Evolutionary conservation across 768 basidiomycete genomes (phyloP), one percentile per base, ranked within the genome.

Genomic region (Scleroderma bovista): DNA sequence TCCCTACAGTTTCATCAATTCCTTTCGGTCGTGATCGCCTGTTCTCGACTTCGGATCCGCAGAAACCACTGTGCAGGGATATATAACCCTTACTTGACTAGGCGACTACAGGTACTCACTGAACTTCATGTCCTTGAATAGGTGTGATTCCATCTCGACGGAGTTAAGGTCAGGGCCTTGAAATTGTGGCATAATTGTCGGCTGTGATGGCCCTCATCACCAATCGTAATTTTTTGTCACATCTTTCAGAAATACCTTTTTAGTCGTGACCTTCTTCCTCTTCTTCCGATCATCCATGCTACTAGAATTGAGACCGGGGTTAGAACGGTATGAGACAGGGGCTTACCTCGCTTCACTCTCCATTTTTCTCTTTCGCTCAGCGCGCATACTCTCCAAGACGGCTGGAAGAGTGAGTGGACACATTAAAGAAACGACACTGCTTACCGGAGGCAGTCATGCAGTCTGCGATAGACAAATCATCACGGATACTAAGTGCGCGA

Each of bases 111-210:
- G 22, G 8, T 26, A 72, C 86, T 60, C 46, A 94, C 94, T 83
- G 61, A 97, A 95, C 47, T 75, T 87, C 69, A 84, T 74, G 22
- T 77, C 86, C 13, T 79, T 70, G 58, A 98, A 91, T 16, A 96
- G 63, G 23, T 81, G 69, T 6, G 79, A 78, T 56, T 84, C 74
- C 6, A 83, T 73, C 34, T 76, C 55, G 19, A 91, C 73, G 7
- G 78, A 77, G 55, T 76, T 78, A 12, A 83, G 66, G 47, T 78
- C 79, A n/a, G 80, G 72, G 1, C 86, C 86, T 51, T 76, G 72
- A 57, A 85, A 86, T 57, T 79, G 81, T 3, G 83, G 79, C 31
- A 88, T 72, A n/a, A 86, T 69, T 6, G 67, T 69, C 2, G 77
- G 69, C 87, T 88, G 48, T 9, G 16, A 22, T 24, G 22, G 37